These are phyloP conservation scores for peach (Prunus persica) DNA, from an alignment of 306 rosid genomes.

Conservation along the genomic window Prunus_persica_NCBIv2 NC_034009.1:42328501-42329000, in stretches of 20 bases:
- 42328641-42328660: constrained; percentile 50
- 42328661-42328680: constrained; percentile 49
- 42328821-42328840: constrained; percentile 62
- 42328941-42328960: constrained; percentile 12
- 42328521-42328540: too few species aligned
- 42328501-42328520: too few species aligned
- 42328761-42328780: background rate
- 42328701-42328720: background rate
- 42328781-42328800: background rate
- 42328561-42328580: background rate
- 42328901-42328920: constrained; percentile 69
- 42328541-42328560: constrained; percentile 28
- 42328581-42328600: background rate
- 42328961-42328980: constrained; percentile 18
- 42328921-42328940: constrained; percentile 43
- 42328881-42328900: constrained; percentile 79
- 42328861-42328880: constrained; percentile 67
- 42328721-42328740: constrained; percentile 35
- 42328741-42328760: background rate
- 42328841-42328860: constrained; percentile 86
- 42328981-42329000: constrained; percentile 46
- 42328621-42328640: constrained; percentile 42
- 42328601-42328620: constrained; percentile 25
- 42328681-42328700: background rate
- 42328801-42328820: constrained; percentile 51